Conservation (phyloP, 2,329 filamentous ascomycete species). For the Aspergillus vadensis region DNA sequence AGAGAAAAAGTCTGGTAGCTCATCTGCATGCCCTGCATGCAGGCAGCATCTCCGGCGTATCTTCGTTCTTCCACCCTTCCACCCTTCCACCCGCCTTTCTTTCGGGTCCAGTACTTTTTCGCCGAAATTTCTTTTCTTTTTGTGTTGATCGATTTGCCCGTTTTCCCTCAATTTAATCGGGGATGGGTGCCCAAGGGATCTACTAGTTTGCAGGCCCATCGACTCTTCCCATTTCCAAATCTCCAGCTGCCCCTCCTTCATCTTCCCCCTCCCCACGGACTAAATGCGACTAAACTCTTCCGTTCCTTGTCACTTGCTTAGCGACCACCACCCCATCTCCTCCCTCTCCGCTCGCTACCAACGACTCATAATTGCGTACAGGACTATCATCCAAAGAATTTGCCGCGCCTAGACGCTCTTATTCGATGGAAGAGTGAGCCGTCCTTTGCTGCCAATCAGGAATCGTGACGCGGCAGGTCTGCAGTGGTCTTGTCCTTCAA, state of each 20-base stretch:
- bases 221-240: not conserved
- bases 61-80: not conserved
- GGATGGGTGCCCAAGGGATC: constrained; percentile 4
- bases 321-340: not conserved
- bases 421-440: not conserved
- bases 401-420: not conserved
- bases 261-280: not conserved
- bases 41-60: not conserved
- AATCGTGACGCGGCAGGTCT: not conserved
- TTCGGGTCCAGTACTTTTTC: not conserved
- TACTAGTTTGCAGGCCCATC: not conserved
- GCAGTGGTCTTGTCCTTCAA: not conserved
- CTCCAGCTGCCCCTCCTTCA: not conserved
- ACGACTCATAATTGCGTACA: not conserved
- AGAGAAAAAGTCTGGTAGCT: not conserved
- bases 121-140: not conserved
- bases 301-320: not conserved
- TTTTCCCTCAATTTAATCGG: not conserved
- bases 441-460: not conserved
- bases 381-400: not conserved
- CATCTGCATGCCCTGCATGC: not conserved
- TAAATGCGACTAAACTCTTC: not conserved
- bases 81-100: not conserved
- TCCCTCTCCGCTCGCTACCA: not conserved
- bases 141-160: not conserved